A percentile compares a stretch with the other conserved stretches of the same genome.
phyloP scores from a whole-genome alignment of 2,329 filamentous ascomycete genomes.

The Diaporthe velutina region DNA sequence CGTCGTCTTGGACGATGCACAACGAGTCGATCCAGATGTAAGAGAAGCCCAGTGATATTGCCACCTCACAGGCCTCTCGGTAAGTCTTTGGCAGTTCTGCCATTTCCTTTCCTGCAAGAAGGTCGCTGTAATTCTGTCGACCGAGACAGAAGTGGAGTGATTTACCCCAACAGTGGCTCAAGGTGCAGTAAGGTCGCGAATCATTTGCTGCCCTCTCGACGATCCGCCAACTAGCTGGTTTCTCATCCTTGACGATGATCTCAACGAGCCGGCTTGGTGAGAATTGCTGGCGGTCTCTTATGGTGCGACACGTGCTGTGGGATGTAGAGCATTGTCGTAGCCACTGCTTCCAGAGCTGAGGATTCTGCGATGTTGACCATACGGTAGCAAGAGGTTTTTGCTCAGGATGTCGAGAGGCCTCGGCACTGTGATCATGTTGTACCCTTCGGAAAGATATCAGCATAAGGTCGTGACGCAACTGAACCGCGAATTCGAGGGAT shows the following conservation, averaged over 20 bases:
- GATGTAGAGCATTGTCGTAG: neutral
- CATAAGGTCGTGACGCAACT: neutral
- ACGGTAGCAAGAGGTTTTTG: neutral
- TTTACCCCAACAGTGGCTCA: neutral
- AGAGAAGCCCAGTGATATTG: neutral
- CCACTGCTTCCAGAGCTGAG: neutral
- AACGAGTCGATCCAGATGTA: conserved; percentile 20
- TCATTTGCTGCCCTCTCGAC: neutral
- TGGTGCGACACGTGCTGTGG: neutral
- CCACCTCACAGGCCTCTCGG: neutral
- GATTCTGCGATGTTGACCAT: neutral
- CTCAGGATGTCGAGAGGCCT: neutral
- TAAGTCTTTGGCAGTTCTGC: neutral
- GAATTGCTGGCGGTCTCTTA: neutral
- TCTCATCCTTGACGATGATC: neutral
- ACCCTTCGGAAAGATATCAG: neutral
- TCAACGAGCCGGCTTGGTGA: neutral
- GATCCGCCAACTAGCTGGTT: neutral
- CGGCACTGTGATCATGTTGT: neutral
- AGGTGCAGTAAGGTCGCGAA: neutral
- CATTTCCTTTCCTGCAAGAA: neutral
- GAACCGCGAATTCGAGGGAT: neutral
- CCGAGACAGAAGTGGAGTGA: neutral
- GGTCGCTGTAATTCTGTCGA: neutral
- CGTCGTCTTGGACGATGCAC: conserved; percentile 1